Conservation (phyloP, 2,329 filamentous ascomycete genomes). For the Cryphonectria naterciae region DNA sequence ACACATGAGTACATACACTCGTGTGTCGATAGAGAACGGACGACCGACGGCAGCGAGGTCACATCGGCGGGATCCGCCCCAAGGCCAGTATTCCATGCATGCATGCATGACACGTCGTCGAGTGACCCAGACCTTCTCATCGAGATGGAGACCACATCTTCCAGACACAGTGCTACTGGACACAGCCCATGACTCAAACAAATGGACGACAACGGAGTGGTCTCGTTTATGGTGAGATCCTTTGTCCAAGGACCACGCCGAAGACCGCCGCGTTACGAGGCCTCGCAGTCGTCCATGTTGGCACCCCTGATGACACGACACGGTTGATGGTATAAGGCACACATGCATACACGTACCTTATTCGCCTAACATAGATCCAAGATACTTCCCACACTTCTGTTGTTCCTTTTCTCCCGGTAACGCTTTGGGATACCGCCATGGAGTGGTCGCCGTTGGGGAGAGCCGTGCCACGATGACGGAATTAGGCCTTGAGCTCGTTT, state of each 20-base stretch:
- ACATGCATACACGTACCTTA: neutral
- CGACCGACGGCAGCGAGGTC: neutral
- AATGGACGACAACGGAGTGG: neutral
- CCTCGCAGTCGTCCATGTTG: neutral
- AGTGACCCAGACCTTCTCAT: neutral
- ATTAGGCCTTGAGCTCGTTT: conserved; percentile 21
- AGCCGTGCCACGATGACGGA: conserved; percentile 2
- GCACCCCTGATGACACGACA: neutral
- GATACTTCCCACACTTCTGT: neutral
- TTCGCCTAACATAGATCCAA: neutral
- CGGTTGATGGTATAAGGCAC: neutral
- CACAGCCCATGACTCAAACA: neutral
- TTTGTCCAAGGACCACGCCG: neutral
- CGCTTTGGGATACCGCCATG: neutral
- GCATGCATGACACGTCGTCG: neutral
- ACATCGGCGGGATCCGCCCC: neutral
- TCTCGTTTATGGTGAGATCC: neutral
- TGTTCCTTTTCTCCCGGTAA: neutral
- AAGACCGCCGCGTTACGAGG: neutral
- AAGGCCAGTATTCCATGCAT: neutral
- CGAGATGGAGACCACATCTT: neutral
- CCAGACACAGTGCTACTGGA: neutral
- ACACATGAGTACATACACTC: neutral
- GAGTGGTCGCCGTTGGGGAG: neutral
- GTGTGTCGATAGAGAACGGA: neutral